A percentile compares a stretch with the other conserved stretches of the same genome.
These are phyloP conservation scores for Fusarium newnesense DNA, from an alignment of 2,329 filamentous ascomycete species.

Conservation along the genomic window DNA sequence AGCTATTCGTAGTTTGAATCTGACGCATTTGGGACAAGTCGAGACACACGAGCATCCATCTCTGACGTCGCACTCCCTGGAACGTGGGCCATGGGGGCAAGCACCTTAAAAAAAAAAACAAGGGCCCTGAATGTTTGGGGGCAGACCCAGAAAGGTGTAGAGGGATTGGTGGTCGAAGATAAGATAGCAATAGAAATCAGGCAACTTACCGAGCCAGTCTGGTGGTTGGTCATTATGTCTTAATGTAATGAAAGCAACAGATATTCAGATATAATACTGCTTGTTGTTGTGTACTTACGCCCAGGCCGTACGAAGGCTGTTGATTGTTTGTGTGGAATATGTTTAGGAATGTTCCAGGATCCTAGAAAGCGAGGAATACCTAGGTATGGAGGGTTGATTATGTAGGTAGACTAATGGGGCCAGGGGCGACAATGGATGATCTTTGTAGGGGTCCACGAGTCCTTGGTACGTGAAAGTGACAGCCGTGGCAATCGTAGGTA, in stretches of 20 bases:
- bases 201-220: slow-evolving; percentile 6
- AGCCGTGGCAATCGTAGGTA: slow-evolving; percentile 3
- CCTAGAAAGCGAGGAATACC: slow-evolving; percentile 18
- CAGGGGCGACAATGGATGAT: slow-evolving; percentile 31
- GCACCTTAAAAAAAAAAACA: background rate
- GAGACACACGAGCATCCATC: slow-evolving; percentile 51
- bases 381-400: slow-evolving; percentile 18
- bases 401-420: slow-evolving; percentile 23
- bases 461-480: background rate
- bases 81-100: slow-evolving; percentile 20
- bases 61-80: slow-evolving; percentile 49
- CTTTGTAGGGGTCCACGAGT: slow-evolving; percentile 32
- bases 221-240: background rate
- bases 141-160: background rate
- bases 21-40: slow-evolving; percentile 46
- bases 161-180: background rate
- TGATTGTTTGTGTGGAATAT: slow-evolving; percentile 34
- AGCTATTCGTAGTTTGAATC: slow-evolving; percentile 27
- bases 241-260: background rate
- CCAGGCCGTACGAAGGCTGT: background rate
- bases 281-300: background rate
- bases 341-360: slow-evolving; percentile 43
- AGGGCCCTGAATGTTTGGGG: slow-evolving; percentile 1
- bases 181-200: background rate
- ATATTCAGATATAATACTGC: background rate